Base-by-base conservation (phyloP, 371 early-diverging fungal species). In the Entomophthora muscae region DNA sequence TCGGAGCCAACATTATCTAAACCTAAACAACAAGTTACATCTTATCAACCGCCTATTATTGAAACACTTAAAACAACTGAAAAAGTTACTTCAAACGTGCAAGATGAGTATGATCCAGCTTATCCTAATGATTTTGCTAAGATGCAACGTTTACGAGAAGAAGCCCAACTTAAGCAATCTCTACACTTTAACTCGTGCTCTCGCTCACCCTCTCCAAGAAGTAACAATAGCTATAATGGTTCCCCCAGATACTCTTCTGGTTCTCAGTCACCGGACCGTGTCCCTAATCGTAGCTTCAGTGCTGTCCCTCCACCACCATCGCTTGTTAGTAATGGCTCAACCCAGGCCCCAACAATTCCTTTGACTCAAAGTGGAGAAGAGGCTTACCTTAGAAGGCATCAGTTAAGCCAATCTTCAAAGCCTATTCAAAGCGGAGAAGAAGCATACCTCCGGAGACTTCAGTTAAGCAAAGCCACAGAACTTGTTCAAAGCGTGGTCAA, bases 351-450 rank as follows among this genome's bases (percentile, higher is more conserved):
- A 24, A 59, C 52, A 28, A 67, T 75, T 10, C 69, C 75, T 63
- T 65, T 69, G 2, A 78, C 79, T 54, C 76, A 75, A 27, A 73
- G 83, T 0, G 86, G 84, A 29, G 86, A 86, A 27, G 88, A 88
- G 65, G 88, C 83, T 3, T 85, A 83, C 68, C 69, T 78, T 61
- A 73, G 84, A 30, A 74, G 88, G 57, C 26, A 52, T 22, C n/a
- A 7, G 28, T 53, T 5, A 32, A 28, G 29, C 51, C 33, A 10
- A 22, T 29, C 30, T 52, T 17, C 22, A 61, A 61, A 27, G 30
- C 2, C 17, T 32, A 5, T 26, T 52, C 33, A 52, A 32, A 26
- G 26, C 32, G 42, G 28, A 32, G n/a, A 10, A 42, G 10, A 42
- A 42, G 21, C 21, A 5, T 42, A 42, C 10, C 21, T 10, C 21